Conservation (phyloP, 2,329 filamentous ascomycete genomes). For the Fusarium sororula region DNA sequence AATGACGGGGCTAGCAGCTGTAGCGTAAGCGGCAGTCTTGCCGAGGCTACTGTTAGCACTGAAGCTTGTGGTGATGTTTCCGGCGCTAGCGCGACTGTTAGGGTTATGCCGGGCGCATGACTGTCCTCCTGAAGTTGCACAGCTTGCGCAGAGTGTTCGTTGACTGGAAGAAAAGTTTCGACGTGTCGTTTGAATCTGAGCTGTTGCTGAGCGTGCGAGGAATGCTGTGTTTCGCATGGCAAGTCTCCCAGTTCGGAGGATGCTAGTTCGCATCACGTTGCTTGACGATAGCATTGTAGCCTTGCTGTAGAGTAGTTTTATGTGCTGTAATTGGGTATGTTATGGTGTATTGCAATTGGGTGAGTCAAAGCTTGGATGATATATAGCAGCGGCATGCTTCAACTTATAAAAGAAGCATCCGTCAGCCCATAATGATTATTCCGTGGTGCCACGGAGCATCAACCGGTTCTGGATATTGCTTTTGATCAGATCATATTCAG, state of each 20-base stretch:
- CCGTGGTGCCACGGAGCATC: not conserved
- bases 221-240: slow-evolving; percentile 19
- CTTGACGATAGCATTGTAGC: slow-evolving; percentile 21
- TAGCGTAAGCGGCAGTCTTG: slow-evolving; percentile 35
- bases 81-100: slow-evolving; percentile 12
- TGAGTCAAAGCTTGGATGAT: not conserved
- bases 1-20: slow-evolving; percentile 54
- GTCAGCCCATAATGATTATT: slow-evolving; percentile 2
- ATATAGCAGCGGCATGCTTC: not conserved
- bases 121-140: slow-evolving; percentile 11
- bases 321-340: not conserved
- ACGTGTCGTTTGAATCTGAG: not conserved
- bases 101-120: slow-evolving; percentile 25
- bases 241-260: slow-evolving; percentile 18
- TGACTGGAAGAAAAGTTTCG: slow-evolving; percentile 32
- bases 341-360: not conserved
- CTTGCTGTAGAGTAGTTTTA: not conserved
- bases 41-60: slow-evolving; percentile 3
- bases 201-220: slow-evolving; percentile 18
- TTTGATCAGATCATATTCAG: slow-evolving; percentile 17
- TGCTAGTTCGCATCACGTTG: slow-evolving; percentile 28
- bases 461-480: not conserved
- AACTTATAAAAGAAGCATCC: not conserved
- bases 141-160: slow-evolving; percentile 22
- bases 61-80: slow-evolving; percentile 14